Conservation (phyloP, 805 yeast species). For the Monosporozyma solicola region DNA sequence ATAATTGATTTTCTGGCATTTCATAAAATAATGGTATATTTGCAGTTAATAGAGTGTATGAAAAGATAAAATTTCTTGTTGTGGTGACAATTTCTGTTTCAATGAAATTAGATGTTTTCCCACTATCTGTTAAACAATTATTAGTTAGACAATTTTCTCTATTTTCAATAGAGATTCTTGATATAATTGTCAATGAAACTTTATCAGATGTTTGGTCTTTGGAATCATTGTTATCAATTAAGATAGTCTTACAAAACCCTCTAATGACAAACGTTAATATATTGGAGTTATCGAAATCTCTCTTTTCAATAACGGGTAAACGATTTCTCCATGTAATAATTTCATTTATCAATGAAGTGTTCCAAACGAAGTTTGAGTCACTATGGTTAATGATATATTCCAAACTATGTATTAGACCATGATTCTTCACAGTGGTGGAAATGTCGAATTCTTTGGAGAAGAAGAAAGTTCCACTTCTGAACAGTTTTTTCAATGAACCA, state of each 20-base stretch:
- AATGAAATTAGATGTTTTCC: slow-evolving; percentile 83
- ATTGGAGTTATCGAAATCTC: slow-evolving; percentile 52
- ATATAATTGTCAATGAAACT: slow-evolving; percentile 58
- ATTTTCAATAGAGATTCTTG: slow-evolving; percentile 82
- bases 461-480: slow-evolving; percentile 79
- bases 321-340: slow-evolving; percentile 62
- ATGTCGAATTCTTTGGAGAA: slow-evolving; percentile 86
- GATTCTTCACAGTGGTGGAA: slow-evolving; percentile 67
- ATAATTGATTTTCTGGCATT: slow-evolving; percentile 55
- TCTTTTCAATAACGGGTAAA: slow-evolving; percentile 50
- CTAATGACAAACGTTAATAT: slow-evolving; percentile 78
- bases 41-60: slow-evolving; percentile 82
- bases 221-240: slow-evolving; percentile 15
- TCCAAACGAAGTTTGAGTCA: slow-evolving; percentile 86
- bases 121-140: slow-evolving; percentile 86
- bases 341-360: slow-evolving; percentile 72
- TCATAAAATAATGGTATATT: slow-evolving; percentile 95
- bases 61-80: slow-evolving; percentile 41
- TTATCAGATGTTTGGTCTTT: not conserved
- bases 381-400: slow-evolving; percentile 39
- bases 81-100: slow-evolving; percentile 79
- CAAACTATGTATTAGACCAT: slow-evolving; percentile 41
- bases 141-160: slow-evolving; percentile 83
- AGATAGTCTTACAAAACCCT: slow-evolving; percentile 76
- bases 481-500: slow-evolving; percentile 57